A percentile compares a stretch with the other conserved stretches of the same genome.
Conservation (phyloP, 176 grass and related monocot genomes). For the bread wheat (Triticum aestivum) region IWGSC_CS_RefSeq_v2.1 NC_057796.1:291183733-291184232, state of each 20-base stretch:
- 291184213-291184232: not conserved
- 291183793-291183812: not conserved
- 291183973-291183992: not conserved
- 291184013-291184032: slow-evolving; percentile 14
- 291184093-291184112: not conserved
- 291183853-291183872: not conserved
- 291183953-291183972: not conserved
- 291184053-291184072: slow-evolving; percentile 53
- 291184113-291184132: not conserved
- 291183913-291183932: not conserved
- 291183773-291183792: not conserved
- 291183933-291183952: not conserved
- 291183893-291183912: not conserved
- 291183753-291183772: slow-evolving; percentile 31
- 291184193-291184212: not conserved
- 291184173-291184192: slow-evolving; percentile 2
- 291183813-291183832: not conserved
- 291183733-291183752: not conserved
- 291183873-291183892: not conserved
- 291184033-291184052: slow-evolving; percentile 25
- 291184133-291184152: not conserved
- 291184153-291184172: slow-evolving; percentile 12
- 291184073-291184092: slow-evolving; percentile 31
- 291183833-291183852: not conserved
- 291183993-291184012: slow-evolving; percentile 6